Evolutionary conservation across 1,284 basidiomycete species (phyloP), one percentile per base, ranked within the genome.

Genomic region (Serendipita sp.): DNA sequence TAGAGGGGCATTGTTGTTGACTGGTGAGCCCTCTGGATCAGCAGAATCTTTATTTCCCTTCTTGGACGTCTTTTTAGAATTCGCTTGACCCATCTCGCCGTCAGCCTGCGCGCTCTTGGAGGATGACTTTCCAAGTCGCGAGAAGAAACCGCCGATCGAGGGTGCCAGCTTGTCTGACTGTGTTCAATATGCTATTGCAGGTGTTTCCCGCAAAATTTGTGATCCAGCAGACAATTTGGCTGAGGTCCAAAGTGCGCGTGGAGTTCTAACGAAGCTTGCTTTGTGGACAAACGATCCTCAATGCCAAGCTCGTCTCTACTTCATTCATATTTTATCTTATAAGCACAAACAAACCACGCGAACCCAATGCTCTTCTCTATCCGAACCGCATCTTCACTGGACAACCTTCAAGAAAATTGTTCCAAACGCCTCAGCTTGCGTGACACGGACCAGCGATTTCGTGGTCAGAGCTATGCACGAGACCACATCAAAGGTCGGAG

Each of bases 11-110:
- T 68, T 70, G 67, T 78, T 78, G 67, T 71, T 74, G 74, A 60
- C 68, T 68, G 61, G 72, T 70, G 61, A 62, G 34, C 66, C 66
- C 61, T 82, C 81, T 70, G 76, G 81, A 67, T 85, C 53, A 58
- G 29, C 82, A 74, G 82, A 83, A 72, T 85, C 85, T 72, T 82
- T 85, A 64, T 74, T 73, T 62, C 74, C 74, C 75, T 84, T 88
- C 79, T 82, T 85, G 68, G 79, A 75, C 8, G 32, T 10, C 78
- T 84, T 87, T 79, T 86, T 88, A 68, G 87, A 88, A 69, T 82
- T 81, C 73, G 86, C 82, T 72, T 88, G 87, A 74, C 87, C 86
- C 84, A 88, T 88, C 32, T 58, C 53, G 29, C 53, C 32, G 29
- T 58, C 53, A 4, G 26, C 53, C 34, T 30, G 26, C 10, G 15